Percentiles rank a stretch among this genome's conserved stretches.
These are phyloP conservation scores for Aspergillus persii DNA, from an alignment of 2,329 filamentous ascomycete species.

Conservation along the genomic window DNA sequence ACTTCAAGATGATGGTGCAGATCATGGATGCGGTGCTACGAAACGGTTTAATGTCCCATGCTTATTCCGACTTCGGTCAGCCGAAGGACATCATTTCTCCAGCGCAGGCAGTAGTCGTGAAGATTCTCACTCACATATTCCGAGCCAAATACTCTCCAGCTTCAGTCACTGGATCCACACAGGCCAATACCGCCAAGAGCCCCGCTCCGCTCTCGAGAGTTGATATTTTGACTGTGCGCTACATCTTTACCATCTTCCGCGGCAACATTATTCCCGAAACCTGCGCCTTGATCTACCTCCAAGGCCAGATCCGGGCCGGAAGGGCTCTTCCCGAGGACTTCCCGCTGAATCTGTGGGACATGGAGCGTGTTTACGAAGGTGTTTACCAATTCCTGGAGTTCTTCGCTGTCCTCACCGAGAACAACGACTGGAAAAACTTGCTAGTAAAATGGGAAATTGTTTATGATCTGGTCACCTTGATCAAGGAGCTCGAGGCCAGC, in stretches of 20 bases:
- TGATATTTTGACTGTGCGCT: constrained; percentile 71
- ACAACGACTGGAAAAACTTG: constrained; percentile 76
- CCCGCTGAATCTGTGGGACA: constrained; percentile 93
- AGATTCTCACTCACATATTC: constrained; percentile 87
- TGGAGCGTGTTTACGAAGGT: constrained; percentile 94
- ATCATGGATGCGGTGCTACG: constrained; percentile 92
- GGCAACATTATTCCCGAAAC: constrained; percentile 92
- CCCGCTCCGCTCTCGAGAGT: constrained; percentile 55
- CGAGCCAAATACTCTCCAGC: constrained; percentile 58
- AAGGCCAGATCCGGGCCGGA: constrained; percentile 80
- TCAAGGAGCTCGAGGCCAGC: constrained; percentile 82
- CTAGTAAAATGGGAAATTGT: constrained; percentile 90
- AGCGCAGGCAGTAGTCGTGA: constrained; percentile 87
- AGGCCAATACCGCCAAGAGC: constrained; percentile 58
- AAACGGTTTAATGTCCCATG: constrained; percentile 84
- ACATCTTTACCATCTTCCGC: constrained; percentile 88
- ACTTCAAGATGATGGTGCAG: constrained; percentile 94
- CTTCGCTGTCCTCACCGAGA: constrained; percentile 83
- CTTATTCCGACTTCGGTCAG: constrained; percentile 87
- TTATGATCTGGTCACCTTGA: constrained; percentile 81
- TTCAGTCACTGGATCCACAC: constrained; percentile 42
- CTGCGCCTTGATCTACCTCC: constrained; percentile 88
- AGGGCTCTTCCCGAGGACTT: constrained; percentile 79
- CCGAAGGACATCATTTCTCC: constrained; percentile 96
- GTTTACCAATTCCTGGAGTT: constrained; percentile 94